Evolutionary conservation across 2,329 filamentous ascomycete genomes (phyloP), one percentile per base, ranked within the genome.

Genomic region (Corinectria fuckeliana): DNA sequence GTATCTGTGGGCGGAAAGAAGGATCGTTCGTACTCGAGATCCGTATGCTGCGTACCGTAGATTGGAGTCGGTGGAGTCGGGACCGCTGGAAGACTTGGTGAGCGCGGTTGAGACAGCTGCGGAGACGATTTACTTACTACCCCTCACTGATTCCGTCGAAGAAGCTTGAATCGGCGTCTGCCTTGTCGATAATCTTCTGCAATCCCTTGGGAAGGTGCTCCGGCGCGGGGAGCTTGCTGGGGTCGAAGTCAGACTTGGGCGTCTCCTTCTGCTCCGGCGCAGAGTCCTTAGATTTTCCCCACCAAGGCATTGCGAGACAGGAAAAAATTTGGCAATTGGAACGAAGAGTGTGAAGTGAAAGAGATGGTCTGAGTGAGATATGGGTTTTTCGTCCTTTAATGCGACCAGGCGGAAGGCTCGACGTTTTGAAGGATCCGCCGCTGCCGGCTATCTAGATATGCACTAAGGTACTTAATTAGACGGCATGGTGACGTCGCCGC

Each of bases 1-100:
- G 72, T 99, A 99, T 71, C 95, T 89, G 72, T 98, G 95, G 4
- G 93, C 93, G 14, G 91, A 92, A 68, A 93, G 81, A 71, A 99
- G 87, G 66, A 98, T 91, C 7, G 93, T 97, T 62, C 92, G 88
- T 63, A 95, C 80, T 48, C 95, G 89, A 60, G 89, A 88, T 47
- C 92, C 92, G 78, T 99, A 99, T 68, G 91, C 95, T 57, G 93
- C 94, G 78, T 98, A 99, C 71, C 95, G 91, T 71, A 96, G 81
- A 68, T 88, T 89, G 68, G 88, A 91, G 54, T 97, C 92, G 60
- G 92, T 97, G 5, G 92, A 91, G 69, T 96, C 90, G 56, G 88
- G 84, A 13, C 67, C 75, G 53, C 75, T 78, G 72, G 16, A 32
- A 28, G 18, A 13, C 8, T 21, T 1, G 5, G 51, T 66, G 18